Conservation (phyloP, 441 rosid genomes). For the Aleurites moluccanus region DNA sequence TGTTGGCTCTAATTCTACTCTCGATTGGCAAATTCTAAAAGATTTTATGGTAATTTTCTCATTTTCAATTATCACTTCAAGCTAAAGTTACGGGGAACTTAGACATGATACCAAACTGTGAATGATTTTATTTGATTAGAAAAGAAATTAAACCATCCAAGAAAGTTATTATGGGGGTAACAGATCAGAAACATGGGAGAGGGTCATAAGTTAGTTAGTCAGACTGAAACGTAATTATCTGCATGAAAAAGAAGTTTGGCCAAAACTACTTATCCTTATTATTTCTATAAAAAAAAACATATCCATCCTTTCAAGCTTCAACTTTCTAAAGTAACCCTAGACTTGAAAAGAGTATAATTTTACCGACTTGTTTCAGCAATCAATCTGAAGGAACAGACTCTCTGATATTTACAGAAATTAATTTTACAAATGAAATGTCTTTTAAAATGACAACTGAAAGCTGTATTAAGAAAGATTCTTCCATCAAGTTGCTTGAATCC, state of each 20-base stretch:
- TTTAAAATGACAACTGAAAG: too few species aligned
- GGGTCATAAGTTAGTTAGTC: background rate
- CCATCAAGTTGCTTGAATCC: too few species aligned
- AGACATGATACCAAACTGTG: conserved; percentile 44
- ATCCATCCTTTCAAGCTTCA: too few species aligned
- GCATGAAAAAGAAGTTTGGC: background rate
- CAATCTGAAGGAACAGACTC: background rate
- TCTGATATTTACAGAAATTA: too few species aligned
- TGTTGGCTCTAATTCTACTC: conserved; percentile 13
- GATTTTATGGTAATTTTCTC: background rate
- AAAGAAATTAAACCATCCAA: background rate
- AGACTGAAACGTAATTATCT: background rate
- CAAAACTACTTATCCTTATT: background rate
- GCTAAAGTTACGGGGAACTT: conserved; percentile 35
- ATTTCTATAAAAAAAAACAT: background rate
- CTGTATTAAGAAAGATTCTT: too few species aligned
- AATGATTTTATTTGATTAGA: conserved; percentile 9
- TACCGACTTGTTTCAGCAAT: too few species aligned
- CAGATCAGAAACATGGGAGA: background rate
- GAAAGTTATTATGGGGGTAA: background rate
- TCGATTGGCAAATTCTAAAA: conserved; percentile 6
- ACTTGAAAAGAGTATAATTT: too few species aligned
- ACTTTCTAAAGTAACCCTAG: too few species aligned
- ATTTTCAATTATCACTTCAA: conserved; percentile 26
- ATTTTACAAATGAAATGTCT: too few species aligned